These are phyloP conservation scores for Torulaspora gathmanii DNA, from an alignment of 805 yeast genomes.

Conservation along the genomic window DNA sequence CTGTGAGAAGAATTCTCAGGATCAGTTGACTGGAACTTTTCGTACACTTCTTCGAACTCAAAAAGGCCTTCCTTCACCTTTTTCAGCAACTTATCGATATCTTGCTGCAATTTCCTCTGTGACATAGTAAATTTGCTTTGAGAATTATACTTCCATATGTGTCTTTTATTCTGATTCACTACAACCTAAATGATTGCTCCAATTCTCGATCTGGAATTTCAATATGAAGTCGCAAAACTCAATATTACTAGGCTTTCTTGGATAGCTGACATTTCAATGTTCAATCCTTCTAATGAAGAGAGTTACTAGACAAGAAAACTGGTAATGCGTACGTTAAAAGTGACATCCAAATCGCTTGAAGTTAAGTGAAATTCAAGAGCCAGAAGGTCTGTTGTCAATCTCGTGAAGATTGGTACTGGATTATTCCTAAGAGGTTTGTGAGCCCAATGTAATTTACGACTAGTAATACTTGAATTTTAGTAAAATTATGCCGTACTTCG, in stretches of 20 bases:
- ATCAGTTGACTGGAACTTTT: slow-evolving; percentile 75
- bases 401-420: neutral
- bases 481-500: neutral
- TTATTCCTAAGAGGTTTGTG: no score
- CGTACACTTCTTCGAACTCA: slow-evolving; percentile 79
- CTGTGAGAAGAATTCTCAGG: slow-evolving; percentile 68
- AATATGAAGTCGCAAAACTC: neutral
- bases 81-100: slow-evolving; percentile 88
- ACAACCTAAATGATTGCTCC: neutral
- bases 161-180: neutral
- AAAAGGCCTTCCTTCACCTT: slow-evolving; percentile 89
- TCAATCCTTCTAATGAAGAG: neutral
- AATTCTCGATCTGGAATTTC: neutral
- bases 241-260: no score
- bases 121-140: slow-evolving; percentile 35
- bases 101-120: slow-evolving; percentile 50
- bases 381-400: neutral
- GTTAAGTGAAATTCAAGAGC: neutral
- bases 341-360: neutral
- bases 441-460: neutral
- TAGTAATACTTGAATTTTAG: neutral
- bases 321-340: neutral
- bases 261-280: neutral
- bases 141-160: neutral
- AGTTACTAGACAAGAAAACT: slow-evolving; percentile 1